Percentiles rank a stretch among this genome's conserved stretches.
Conservation (phyloP, 1,139 yeast species). For the Pichia sp. region DNA sequence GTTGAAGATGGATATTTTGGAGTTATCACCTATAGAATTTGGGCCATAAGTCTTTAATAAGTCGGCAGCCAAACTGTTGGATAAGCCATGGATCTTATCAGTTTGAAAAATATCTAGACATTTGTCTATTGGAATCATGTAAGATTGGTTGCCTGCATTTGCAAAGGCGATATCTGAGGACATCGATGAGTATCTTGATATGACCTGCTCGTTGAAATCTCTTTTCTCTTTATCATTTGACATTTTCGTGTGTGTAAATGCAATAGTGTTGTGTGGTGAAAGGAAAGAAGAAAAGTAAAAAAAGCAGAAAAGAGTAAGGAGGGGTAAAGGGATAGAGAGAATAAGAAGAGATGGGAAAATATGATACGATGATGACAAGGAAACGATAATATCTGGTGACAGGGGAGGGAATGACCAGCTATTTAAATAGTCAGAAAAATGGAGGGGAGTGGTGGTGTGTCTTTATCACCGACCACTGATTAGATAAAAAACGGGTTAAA, state of each 20-base stretch:
- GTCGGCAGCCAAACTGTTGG: conserved; percentile 36
- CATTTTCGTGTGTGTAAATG: neutral
- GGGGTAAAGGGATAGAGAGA: too few species aligned
- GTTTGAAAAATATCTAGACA: conserved; percentile 41
- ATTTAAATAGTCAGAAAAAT: conserved; percentile 5
- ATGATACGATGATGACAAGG: too few species aligned
- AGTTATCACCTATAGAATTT: conserved; percentile 58
- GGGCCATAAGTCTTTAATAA: conserved; percentile 46
- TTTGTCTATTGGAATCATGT: conserved; percentile 37
- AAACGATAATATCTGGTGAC: too few species aligned
- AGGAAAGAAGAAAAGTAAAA: conserved; percentile 18
- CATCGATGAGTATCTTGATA: conserved; percentile 15
- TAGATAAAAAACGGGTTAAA: too few species aligned
- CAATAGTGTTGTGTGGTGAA: neutral
- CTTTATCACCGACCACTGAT: too few species aligned
- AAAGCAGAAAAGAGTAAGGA: neutral
- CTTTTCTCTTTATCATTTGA: neutral
- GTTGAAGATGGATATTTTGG: conserved; percentile 51
- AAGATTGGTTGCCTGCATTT: conserved; percentile 24
- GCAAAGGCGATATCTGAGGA: conserved; percentile 3
- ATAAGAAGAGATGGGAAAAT: too few species aligned
- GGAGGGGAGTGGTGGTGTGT: neutral
- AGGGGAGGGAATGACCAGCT: too few species aligned
- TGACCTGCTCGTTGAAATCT: neutral
- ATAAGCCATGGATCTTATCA: conserved; percentile 47